These are phyloP conservation scores for Butyriboletus loyo DNA, from an alignment of 768 basidiomycete genomes.

Conservation along the genomic window DNA sequence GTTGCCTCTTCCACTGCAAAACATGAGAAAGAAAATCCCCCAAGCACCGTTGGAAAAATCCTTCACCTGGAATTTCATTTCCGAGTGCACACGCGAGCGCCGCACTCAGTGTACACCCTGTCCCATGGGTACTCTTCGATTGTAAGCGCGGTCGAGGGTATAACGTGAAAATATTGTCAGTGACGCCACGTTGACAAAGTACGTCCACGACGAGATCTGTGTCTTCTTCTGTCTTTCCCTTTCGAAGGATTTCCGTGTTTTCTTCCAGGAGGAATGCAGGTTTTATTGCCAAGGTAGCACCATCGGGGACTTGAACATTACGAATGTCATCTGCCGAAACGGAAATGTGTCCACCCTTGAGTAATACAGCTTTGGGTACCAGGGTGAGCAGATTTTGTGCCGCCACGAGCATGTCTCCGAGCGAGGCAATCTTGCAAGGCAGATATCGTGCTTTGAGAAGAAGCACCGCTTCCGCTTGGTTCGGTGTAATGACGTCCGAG, in stretches of 20 bases:
- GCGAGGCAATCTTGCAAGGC: constrained; percentile 35
- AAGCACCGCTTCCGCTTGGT: constrained; percentile 75
- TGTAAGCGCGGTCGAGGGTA: constrained; percentile 62
- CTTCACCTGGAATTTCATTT: constrained; percentile 40
- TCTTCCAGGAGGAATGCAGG: constrained; percentile 47
- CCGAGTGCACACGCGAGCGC: constrained; percentile 71
- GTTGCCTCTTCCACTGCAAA: constrained; percentile 56
- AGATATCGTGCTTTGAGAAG: constrained; percentile 45
- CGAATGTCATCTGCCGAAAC: constrained; percentile 46
- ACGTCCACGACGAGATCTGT: constrained; percentile 60
- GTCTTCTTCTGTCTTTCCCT: constrained; percentile 3
- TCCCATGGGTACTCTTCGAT: constrained; percentile 81
- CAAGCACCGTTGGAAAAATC: neutral
- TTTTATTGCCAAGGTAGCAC: constrained; percentile 35
- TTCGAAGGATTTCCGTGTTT: constrained; percentile 62
- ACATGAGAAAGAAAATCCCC: neutral
- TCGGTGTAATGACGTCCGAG: constrained; percentile 76
- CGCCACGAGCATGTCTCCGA: constrained; percentile 62
- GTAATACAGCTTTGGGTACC: constrained; percentile 57
- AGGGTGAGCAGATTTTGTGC: constrained; percentile 46
- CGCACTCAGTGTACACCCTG: constrained; percentile 88
- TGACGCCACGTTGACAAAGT: constrained; percentile 39
- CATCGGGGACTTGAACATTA: constrained; percentile 24
- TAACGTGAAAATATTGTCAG: constrained; percentile 38
- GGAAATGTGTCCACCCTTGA: constrained; percentile 83